Conservation (phyloP, 1,284 basidiomycete species). For the Ganoderma resinaceum region DNA sequence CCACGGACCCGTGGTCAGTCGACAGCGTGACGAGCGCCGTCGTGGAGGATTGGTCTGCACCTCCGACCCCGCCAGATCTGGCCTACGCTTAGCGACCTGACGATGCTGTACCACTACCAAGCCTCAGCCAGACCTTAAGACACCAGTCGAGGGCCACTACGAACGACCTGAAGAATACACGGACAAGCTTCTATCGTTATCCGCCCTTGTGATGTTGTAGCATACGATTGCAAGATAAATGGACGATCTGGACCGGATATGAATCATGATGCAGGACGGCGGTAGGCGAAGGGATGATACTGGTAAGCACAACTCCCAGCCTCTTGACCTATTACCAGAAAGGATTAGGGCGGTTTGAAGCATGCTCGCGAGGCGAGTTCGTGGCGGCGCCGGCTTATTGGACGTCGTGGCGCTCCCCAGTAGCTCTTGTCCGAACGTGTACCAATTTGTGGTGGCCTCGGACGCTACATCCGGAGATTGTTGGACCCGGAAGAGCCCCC, state of each 20-base stretch:
- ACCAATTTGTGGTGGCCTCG: conserved; percentile 1
- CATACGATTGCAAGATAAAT: conserved; percentile 10
- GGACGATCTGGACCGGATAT: not conserved
- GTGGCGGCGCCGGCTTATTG: not conserved
- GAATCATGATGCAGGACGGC: not conserved
- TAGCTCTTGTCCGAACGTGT: not conserved
- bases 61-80: conserved; percentile 30
- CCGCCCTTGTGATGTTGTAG: conserved; percentile 20
- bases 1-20: conserved; percentile 65
- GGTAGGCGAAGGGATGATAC: not conserved
- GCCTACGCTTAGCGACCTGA: not conserved
- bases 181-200: conserved; percentile 1
- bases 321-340: not conserved
- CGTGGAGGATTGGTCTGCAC: conserved; percentile 35
- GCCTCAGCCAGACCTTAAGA: not conserved
- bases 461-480: not conserved
- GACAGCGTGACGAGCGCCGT: conserved; percentile 37
- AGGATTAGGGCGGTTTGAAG: not conserved
- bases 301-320: not conserved
- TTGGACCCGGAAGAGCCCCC: not conserved
- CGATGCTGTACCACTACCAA: not conserved
- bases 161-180: not conserved
- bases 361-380: not conserved
- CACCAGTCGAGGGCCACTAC: not conserved
- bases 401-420: not conserved